A percentile compares a stretch with the other conserved stretches of the same genome.
Conservation (phyloP, 2,329 filamentous ascomycete genomes). For the Colletotrichum sp. region DNA sequence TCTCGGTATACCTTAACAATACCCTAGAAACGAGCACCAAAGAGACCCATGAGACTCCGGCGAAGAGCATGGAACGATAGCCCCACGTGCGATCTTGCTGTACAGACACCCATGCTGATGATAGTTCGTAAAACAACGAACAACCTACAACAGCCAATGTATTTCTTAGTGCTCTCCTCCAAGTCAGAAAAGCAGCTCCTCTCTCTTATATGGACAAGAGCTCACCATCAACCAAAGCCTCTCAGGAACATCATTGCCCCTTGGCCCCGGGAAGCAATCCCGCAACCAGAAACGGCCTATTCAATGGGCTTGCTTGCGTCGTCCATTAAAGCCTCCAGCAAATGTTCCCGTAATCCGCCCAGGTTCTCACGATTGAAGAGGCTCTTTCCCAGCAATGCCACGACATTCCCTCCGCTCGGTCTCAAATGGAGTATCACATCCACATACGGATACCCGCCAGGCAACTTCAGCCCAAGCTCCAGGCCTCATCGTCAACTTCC, state of each 20-base stretch:
- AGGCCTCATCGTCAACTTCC: accelerated
- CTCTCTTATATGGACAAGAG: not conserved
- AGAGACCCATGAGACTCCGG: not conserved
- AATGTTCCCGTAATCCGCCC: no score
- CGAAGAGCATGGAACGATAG: not conserved
- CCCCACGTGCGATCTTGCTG: not conserved
- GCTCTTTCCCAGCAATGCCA: not conserved
- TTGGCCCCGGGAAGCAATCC: accelerated
- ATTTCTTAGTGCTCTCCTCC: not conserved
- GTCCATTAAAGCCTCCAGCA: not conserved
- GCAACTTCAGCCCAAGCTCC: not conserved
- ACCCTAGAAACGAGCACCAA: not conserved
- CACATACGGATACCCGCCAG: not conserved
- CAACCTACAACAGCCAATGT: accelerated
- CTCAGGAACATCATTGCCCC: not conserved
- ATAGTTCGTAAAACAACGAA: not conserved
- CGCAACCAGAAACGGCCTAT: accelerated
- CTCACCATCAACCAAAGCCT: not conserved
- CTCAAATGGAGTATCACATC: not conserved
- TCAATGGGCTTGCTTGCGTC: not conserved
- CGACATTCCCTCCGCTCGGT: accelerated
- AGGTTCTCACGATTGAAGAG: no score
- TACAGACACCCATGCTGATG: accelerated
- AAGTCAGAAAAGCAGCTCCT: not conserved
- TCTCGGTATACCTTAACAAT: accelerated